Conservation (phyloP, 164 flowering plant species). For the Saururus chinensis region DNA sequence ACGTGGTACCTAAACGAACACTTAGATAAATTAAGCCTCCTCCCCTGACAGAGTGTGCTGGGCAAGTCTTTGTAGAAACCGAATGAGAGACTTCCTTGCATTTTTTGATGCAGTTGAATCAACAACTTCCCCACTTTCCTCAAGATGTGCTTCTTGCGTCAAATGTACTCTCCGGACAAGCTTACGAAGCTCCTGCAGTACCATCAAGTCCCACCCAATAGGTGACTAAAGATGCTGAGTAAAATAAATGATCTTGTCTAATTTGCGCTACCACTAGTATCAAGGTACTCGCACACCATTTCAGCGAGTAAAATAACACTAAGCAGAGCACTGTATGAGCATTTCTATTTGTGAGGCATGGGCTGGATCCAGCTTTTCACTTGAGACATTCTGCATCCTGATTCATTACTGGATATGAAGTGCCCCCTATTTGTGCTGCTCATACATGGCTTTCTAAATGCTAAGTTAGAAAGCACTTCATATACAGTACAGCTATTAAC, state of each 20-base stretch:
- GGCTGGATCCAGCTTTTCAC: not conserved
- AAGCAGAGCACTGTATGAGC: not conserved
- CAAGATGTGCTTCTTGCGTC: slow-evolving; percentile 12
- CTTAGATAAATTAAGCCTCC: not conserved
- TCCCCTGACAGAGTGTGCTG: slow-evolving; percentile 21
- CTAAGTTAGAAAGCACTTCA: too few relatives aligned
- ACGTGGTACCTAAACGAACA: too few relatives aligned
- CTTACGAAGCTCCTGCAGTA: slow-evolving; percentile 40
- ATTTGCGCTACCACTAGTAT: not conserved
- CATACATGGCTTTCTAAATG: too few relatives aligned
- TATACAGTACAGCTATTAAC: not conserved
- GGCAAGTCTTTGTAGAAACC: slow-evolving; percentile 37
- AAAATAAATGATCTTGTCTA: not conserved
- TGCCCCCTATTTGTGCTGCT: too few relatives aligned
- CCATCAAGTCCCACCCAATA: not conserved
- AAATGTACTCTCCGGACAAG: slow-evolving; percentile 46
- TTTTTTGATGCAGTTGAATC: slow-evolving; percentile 10
- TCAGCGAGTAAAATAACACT: not conserved
- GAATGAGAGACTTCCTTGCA: slow-evolving; percentile 39
- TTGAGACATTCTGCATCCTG: not conserved
- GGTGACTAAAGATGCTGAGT: not conserved
- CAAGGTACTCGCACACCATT: not conserved
- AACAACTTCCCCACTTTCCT: slow-evolving; percentile 21
- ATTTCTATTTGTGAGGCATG: not conserved
- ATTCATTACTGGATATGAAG: too few relatives aligned